Evolutionary conservation across 495 filamentous ascomycete species (phyloP).

Genomic region (Aspergillus incahuasiensis): DNA sequence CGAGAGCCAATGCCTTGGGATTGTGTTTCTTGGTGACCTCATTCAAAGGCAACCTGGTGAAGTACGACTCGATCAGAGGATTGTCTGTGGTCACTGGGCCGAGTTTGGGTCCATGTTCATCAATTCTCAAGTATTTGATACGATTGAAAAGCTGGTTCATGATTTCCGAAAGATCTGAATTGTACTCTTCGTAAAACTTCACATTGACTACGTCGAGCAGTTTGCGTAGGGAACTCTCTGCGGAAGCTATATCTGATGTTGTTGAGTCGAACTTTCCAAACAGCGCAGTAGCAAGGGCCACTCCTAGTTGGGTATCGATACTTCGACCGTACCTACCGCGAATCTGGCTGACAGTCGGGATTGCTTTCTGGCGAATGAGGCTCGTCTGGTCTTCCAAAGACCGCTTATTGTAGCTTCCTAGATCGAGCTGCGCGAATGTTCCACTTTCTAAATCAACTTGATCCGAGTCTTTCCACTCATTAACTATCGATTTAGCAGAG

Average conservation of each 20-base stretch:
- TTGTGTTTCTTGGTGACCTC: conserved; percentile 72
- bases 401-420: conserved; percentile 42
- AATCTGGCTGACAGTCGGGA: conserved; percentile 64
- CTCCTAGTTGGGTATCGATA: conserved; percentile 62
- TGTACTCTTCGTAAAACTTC: conserved; percentile 85
- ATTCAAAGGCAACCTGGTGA: conserved; percentile 83
- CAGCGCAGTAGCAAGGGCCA: conserved; percentile 62
- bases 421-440: conserved; percentile 14
- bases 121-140: conserved; percentile 85
- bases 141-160: conserved; percentile 90
- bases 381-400: conserved; percentile 57
- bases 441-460: conserved; percentile 31
- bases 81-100: conserved; percentile 71
- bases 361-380: conserved; percentile 56
- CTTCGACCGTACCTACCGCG: conserved; percentile 71
- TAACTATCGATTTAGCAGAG: conserved; percentile 61
- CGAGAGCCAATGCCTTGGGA: conserved; percentile 71
- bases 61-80: conserved; percentile 92
- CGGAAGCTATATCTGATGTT: conserved; percentile 29
- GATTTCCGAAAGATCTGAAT: conserved; percentile 74
- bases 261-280: conserved; percentile 62
- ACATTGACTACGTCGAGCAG: conserved; percentile 84
- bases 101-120: conserved; percentile 84
- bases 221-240: conserved; percentile 46
- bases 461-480: conserved; percentile 54